Evolutionary conservation across 345 rosid genomes (phyloP).

Genomic region (Brassica incana): DNA sequence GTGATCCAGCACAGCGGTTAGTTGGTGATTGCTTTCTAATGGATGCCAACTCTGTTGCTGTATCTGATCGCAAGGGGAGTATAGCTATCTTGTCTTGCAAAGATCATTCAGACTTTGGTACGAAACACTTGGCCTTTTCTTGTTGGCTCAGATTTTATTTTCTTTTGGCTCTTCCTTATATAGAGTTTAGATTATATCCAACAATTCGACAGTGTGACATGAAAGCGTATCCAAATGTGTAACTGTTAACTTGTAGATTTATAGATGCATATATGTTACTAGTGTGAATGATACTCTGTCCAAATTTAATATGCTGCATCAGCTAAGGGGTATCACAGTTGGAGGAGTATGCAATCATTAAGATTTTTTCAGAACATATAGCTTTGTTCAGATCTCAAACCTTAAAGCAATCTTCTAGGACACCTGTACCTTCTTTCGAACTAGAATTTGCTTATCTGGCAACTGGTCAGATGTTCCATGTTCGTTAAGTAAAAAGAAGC

Average conservation of each 20-base stretch:
- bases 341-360: slow-evolving; percentile 5
- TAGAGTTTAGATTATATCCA: background rate
- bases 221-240: background rate
- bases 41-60: slow-evolving; percentile 81
- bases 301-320: background rate
- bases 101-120: slow-evolving; percentile 63
- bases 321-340: slow-evolving; percentile 9
- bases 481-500: slow-evolving; percentile 2
- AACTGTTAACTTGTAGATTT: slow-evolving; percentile 9
- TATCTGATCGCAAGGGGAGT: slow-evolving; percentile 97
- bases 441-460: background rate
- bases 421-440: background rate
- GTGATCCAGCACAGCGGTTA: slow-evolving; percentile 95
- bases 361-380: background rate
- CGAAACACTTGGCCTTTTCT: slow-evolving; percentile 14
- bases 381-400: slow-evolving; percentile 12
- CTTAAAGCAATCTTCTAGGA: slow-evolving; percentile 2
- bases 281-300: slow-evolving; percentile 15
- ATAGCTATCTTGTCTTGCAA: slow-evolving; percentile 81
- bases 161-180: background rate
- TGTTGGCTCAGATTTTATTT: background rate
- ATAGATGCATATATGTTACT: background rate
- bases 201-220: background rate
- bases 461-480: background rate
- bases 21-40: slow-evolving; percentile 91